Evolutionary conservation across 306 rosid genomes (phyloP).

Genomic region (Medicago arabica): DNA sequence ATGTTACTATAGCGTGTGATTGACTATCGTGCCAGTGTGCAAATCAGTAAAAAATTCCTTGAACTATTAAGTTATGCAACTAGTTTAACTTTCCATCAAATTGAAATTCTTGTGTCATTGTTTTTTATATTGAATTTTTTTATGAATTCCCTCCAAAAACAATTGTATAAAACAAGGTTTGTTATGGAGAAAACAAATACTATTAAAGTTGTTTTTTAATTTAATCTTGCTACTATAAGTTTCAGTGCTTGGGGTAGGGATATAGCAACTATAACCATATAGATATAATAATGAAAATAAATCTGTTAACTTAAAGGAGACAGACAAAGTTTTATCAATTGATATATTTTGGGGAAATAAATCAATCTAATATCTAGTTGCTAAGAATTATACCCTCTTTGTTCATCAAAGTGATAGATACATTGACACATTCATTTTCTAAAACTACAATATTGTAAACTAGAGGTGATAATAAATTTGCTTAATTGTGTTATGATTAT

Average conservation of each 20-base stretch:
- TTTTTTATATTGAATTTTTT: background rate
- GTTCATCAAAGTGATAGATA: background rate
- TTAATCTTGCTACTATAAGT: background rate
- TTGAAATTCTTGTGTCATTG: background rate
- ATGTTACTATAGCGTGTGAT: too few species aligned
- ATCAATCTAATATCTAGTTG: background rate
- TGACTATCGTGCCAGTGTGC: too few species aligned
- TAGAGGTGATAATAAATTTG: background rate
- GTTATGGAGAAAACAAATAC: background rate
- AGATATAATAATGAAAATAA: constrained; percentile 9
- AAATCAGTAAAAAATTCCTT: too few species aligned
- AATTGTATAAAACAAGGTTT: constrained; percentile 1
- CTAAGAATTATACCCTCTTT: background rate
- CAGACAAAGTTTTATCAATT: background rate
- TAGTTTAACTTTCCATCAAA: background rate
- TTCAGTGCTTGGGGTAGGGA: background rate
- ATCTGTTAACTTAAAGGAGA: background rate
- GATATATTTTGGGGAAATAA: constrained; percentile 14
- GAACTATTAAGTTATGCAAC: background rate
- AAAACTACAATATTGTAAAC: background rate
- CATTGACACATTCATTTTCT: constrained; percentile 4
- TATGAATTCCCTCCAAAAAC: background rate
- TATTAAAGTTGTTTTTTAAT: background rate
- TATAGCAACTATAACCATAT: background rate
- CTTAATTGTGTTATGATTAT: background rate